Evolutionary conservation across 768 basidiomycete species (phyloP), one percentile per base, ranked within the genome.

Genomic region (Naganishia vaughanmartiniae): DNA sequence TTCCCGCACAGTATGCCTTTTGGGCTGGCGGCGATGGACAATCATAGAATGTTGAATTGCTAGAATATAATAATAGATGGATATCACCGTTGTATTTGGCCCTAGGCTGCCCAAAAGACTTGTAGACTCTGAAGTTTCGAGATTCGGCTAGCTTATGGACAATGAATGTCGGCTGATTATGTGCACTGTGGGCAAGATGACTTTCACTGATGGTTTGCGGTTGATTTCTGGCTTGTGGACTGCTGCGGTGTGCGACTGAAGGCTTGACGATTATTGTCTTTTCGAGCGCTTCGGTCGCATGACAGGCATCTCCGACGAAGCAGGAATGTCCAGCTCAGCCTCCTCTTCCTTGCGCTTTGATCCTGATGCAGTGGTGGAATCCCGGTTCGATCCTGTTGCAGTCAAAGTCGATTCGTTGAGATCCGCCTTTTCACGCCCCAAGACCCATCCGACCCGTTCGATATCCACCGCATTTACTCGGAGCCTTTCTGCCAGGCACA

Each of bases 391-490:
- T 63, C 60, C 39, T n/a, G n/a, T 51, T 24, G 7, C 48, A 26
- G 48, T 24, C 4, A 15, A 46, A 15, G 48, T 51, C 24, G 48
- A 51, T 26, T 12, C 48, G 24, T 7, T 51, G 12, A 69, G 57
- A 45, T 46, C 24, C 21, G 56, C 55, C 45, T 60, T 60, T 39
- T 69, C 68, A 15, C 46, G 55, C 7, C 68, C 68, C 21, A 69
- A 42, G 17, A 69, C 45, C 53, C 51, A 69, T 2, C 42, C 68
- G 2, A 54, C 53, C 30, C 53, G 48, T 39, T 66, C 65, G 10
- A 66, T 34, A 19, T 66, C 65, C 31, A 66, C 48, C 1, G 65
- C 65, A 42, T 54, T 30, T 11, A 54, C 54, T 30, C 54, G 24
- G 17, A 68, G 54, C 28, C 54, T 34, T 36, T 68, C 14, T 21